These are phyloP conservation scores for Chaetomium sp. DNA, from an alignment of 2,329 filamentous ascomycete genomes.

Conservation along the genomic window DNA sequence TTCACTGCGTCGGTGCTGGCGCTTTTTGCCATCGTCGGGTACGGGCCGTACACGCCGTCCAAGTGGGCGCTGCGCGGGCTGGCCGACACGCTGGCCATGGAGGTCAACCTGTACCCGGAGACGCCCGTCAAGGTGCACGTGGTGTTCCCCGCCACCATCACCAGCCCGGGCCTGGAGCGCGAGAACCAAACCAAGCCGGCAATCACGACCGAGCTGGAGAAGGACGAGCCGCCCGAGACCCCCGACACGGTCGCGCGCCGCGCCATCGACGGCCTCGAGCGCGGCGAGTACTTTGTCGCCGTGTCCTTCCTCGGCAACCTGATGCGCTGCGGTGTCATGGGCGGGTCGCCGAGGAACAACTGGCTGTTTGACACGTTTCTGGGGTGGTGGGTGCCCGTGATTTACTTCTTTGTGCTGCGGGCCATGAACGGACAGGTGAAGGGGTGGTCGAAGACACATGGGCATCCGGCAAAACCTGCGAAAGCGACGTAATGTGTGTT, in stretches of 20 bases:
- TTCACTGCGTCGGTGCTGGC: constrained; percentile 80
- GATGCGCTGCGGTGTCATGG: constrained; percentile 66
- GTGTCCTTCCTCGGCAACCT: constrained; percentile 71
- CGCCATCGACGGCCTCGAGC: constrained; percentile 74
- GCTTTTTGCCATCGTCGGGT: constrained; percentile 78
- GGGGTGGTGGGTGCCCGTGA: constrained; percentile 54
- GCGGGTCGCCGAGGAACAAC: constrained; percentile 60
- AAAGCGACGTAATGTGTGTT: constrained; percentile 10
- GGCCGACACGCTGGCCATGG: constrained; percentile 80
- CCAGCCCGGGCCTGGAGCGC: constrained; percentile 70
- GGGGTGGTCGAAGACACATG: constrained; percentile 59
- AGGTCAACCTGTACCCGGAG: constrained; percentile 82
- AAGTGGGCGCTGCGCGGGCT: constrained; percentile 85
- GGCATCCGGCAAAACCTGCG: constrained; percentile 46
- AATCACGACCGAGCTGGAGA: constrained; percentile 77
- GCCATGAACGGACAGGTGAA: constrained; percentile 61
- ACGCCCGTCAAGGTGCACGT: constrained; percentile 72
- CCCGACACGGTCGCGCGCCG: constrained; percentile 74
- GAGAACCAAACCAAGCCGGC: constrained; percentile 81
- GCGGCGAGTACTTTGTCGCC: constrained; percentile 76
- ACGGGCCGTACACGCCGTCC: constrained; percentile 77
- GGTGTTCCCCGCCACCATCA: constrained; percentile 82
- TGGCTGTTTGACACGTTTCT: constrained; percentile 62
- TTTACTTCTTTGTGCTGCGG: constrained; percentile 60
- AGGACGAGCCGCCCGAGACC: constrained; percentile 76